These are phyloP conservation scores for Aegilops sharonensis DNA, from an alignment of 176 grass and related monocot species.

Conservation along the genomic window DNA sequence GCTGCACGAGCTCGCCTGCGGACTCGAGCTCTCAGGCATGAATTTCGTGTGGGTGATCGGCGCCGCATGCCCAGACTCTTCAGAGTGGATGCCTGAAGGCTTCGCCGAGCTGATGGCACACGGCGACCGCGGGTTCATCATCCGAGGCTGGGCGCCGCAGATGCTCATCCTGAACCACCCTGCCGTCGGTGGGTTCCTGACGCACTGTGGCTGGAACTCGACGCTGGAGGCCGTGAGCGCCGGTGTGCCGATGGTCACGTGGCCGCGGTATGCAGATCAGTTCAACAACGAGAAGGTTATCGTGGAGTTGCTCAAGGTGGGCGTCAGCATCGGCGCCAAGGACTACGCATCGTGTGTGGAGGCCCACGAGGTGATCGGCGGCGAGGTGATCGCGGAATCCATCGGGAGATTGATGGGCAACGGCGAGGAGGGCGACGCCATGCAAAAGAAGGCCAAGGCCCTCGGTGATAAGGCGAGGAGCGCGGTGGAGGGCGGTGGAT, in stretches of 20 bases:
- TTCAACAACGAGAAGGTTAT: background rate
- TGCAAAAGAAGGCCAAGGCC: background rate
- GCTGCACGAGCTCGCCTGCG: background rate
- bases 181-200: constrained; percentile 4
- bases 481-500: background rate
- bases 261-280: background rate
- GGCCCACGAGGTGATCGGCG: background rate
- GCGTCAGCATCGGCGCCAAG: background rate
- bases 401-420: background rate
- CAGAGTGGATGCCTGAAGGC: background rate
- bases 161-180: background rate
- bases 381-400: background rate
- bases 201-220: constrained; percentile 63
- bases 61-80: background rate
- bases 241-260: constrained; percentile 32
- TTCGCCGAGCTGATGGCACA: background rate
- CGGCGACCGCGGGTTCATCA: background rate
- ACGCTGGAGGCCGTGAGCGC: constrained; percentile 32
- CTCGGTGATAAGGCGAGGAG: background rate
- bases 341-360: background rate
- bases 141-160: background rate
- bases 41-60: background rate
- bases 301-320: background rate
- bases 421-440: background rate
- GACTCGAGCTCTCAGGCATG: background rate